These are phyloP conservation scores for Mycena sanguinolenta DNA, from an alignment of 768 basidiomycete genomes.

Conservation along the genomic window DNA sequence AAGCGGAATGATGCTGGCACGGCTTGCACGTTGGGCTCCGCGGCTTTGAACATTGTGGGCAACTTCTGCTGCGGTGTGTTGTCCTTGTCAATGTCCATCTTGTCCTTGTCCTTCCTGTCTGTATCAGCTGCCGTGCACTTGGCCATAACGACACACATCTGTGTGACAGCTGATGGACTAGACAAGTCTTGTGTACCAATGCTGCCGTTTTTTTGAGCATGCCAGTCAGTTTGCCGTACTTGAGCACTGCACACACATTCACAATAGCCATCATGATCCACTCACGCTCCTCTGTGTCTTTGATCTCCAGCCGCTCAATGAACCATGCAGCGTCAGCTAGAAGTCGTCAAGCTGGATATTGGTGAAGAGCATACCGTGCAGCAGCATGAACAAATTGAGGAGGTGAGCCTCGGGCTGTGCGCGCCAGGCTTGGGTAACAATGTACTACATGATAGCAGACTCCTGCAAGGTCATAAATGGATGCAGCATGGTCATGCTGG, in stretches of 20 bases:
- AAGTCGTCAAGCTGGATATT: slow-evolving; percentile 96
- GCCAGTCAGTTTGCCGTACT: slow-evolving; percentile 86
- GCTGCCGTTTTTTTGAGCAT: slow-evolving; percentile 76
- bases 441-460: slow-evolving; percentile 88
- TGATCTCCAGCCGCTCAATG: slow-evolving; percentile 87
- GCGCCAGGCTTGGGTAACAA: slow-evolving; percentile 77
- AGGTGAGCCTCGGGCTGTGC: slow-evolving; percentile 80
- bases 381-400: slow-evolving; percentile 77
- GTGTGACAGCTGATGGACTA: slow-evolving; percentile 49
- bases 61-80: slow-evolving; percentile 48
- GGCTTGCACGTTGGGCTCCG: slow-evolving; percentile 51
- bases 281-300: slow-evolving; percentile 84
- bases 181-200: slow-evolving; percentile 56
- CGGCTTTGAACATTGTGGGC: slow-evolving; percentile 48
- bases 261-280: slow-evolving; percentile 98
- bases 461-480: slow-evolving; percentile 88
- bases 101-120: slow-evolving; percentile 59
- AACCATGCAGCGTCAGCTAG: slow-evolving; percentile 84
- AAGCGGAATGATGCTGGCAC: slow-evolving; percentile 77
- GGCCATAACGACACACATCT: slow-evolving; percentile 63
- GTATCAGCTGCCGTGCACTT: slow-evolving; percentile 52
- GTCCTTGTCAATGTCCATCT: slow-evolving; percentile 68
- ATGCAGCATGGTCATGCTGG: slow-evolving; percentile 91
- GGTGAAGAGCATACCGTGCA: slow-evolving; percentile 92
- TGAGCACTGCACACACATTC: slow-evolving; percentile 85